Evolutionary conservation across 2,329 filamentous ascomycete species (phyloP), one percentile per base, ranked within the genome.

Genomic region (Aplosporella prunicola): DNA sequence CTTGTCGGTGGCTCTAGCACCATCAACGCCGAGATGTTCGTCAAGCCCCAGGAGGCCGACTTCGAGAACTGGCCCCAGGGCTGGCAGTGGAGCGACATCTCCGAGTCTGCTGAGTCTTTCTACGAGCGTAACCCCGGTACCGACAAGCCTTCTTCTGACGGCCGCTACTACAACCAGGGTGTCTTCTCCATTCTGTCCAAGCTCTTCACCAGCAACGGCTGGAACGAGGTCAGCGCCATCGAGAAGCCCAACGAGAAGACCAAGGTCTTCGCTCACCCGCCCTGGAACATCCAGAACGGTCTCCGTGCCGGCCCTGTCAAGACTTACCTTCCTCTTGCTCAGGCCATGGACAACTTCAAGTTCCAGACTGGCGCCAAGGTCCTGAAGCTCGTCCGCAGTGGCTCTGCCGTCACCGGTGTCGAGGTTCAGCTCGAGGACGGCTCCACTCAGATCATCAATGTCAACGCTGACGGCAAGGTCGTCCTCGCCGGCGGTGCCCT

Each of bases 1-100:
- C 41, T 63, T n/a, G 48, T 63, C 1, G 58, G 60, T 18, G 60
- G 60, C 7, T 53, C 56, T 13, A 56, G 52, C 20, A 48, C 48
- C 16, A 46, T 63, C 41, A 60, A 60, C 42, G 55, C 52, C 6
- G 39, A 52, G 41, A 55, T 58, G 46, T 58, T 51, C 41, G 49
- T 58, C 26, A 47, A 46, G 35, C 56, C 55, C 4, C 55, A 51
- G 8, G 49, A 53, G 32, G 44, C 42, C 16, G 56, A 59, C 47
- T 58, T 55, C 20, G 38, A 47, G 20, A 46, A 47, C 28, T 51
- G 49, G 49, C 49, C 48, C 14, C 8, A 18, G 3, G 45, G 45
- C 11, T 51, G 49, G 49, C 29, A 41, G 27, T 52, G 47, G 47
- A 5, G 35, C 7, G 43, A 50, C 28, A 35, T 51, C 8, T 17